Evolutionary conservation across 1,284 basidiomycete species (phyloP).

Genomic region (Serendipita sp.): DNA sequence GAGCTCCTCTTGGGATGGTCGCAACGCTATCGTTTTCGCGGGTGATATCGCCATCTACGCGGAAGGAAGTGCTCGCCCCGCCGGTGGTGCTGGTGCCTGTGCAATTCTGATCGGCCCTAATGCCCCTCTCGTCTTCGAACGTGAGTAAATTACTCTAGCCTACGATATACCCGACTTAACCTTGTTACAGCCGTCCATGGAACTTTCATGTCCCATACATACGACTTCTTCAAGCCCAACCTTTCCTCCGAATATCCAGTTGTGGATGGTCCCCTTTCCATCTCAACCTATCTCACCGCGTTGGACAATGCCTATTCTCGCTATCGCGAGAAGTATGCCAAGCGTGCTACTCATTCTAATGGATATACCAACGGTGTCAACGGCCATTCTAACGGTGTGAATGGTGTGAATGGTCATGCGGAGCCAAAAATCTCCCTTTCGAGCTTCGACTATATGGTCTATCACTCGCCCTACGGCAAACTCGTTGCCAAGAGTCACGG

Average conservation of each 20-base stretch:
- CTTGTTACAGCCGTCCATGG: constrained; percentile 74
- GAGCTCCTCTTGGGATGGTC: constrained; percentile 92
- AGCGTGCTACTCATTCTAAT: constrained; percentile 30
- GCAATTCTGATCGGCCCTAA: constrained; percentile 94
- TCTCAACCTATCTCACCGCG: constrained; percentile 88
- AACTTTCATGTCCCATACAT: constrained; percentile 94
- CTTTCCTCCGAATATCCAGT: constrained; percentile 89
- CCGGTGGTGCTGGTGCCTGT: constrained; percentile 91
- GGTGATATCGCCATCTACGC: constrained; percentile 99
- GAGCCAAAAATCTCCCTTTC: constrained; percentile 44
- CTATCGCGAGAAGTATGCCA: constrained; percentile 63
- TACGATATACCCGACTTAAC: neutral
- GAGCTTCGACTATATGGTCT: constrained; percentile 78
- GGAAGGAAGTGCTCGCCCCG: constrained; percentile 87
- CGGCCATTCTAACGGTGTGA: constrained; percentile 15
- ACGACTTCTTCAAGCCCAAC: constrained; percentile 97
- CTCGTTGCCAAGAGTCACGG: constrained; percentile 95
- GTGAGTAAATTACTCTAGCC: constrained; percentile 38
- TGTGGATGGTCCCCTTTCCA: constrained; percentile 93
- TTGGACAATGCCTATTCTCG: constrained; percentile 82
- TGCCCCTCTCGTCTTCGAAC: constrained; percentile 88
- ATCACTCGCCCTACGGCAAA: constrained; percentile 96
- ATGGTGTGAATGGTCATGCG: constrained; percentile 13
- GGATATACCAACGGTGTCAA: constrained; percentile 21
- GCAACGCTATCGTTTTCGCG: constrained; percentile 93